Conservation (phyloP, 2,329 filamentous ascomycete genomes). For the Diaporthe helianthi region DNA sequence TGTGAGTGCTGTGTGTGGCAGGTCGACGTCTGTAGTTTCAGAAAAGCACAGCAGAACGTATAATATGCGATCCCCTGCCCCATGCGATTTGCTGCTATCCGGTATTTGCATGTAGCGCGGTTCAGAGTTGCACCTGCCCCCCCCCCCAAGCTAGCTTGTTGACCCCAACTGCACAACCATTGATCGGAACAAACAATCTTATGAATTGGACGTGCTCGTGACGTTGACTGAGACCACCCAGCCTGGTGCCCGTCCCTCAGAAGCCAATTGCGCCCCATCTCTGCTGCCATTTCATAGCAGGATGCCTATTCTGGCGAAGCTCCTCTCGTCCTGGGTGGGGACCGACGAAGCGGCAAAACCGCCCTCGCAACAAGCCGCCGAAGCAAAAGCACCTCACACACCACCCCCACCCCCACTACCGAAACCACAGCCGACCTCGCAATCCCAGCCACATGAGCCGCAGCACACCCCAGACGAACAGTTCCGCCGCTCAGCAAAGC, state of each 20-base stretch:
- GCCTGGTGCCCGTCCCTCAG: background rate
- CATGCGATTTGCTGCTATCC: background rate
- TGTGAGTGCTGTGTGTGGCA: background rate
- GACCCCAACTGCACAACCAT: background rate
- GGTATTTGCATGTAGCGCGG: background rate
- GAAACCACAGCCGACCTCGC: background rate
- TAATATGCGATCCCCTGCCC: background rate
- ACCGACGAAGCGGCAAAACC: conserved; percentile 20
- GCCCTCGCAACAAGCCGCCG: conserved; percentile 4
- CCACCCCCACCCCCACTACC: background rate
- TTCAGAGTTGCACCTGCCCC: background rate
- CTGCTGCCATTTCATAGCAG: background rate
- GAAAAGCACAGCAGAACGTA: background rate
- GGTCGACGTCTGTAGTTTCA: background rate
- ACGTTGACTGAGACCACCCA: background rate
- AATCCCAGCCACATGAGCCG: background rate
- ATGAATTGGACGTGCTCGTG: background rate
- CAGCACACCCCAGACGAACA: conserved; percentile 36
- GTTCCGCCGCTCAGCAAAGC: conserved; percentile 58
- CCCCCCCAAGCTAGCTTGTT: background rate
- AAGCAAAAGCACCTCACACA: background rate
- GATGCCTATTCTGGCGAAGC: conserved; percentile 26
- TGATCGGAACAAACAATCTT: background rate
- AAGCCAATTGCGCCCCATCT: background rate
- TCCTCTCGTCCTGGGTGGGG: conserved; percentile 25